Evolutionary conservation across 495 filamentous ascomycete species (phyloP).

Genomic region (Geopyxis carbonaria): DNA sequence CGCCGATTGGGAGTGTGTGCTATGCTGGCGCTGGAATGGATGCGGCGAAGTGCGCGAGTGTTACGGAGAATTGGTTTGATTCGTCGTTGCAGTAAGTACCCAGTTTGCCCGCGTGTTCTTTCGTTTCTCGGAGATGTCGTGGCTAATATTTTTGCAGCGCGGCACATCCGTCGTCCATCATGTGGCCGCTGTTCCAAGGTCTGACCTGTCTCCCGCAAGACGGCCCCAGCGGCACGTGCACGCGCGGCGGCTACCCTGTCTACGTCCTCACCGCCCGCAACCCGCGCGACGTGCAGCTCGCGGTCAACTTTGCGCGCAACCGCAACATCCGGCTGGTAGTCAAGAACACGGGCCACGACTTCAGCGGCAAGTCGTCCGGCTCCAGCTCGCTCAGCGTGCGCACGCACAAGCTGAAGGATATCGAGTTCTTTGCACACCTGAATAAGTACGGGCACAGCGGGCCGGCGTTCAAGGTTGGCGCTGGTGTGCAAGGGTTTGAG

Average conservation of each 20-base stretch:
- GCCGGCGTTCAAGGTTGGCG: slow-evolving; percentile 38
- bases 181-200: slow-evolving; percentile 32
- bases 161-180: slow-evolving; percentile 29
- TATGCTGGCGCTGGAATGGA: slow-evolving; percentile 34
- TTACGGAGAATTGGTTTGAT: slow-evolving; percentile 9
- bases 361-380: slow-evolving; percentile 36
- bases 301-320: slow-evolving; percentile 46
- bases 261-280: slow-evolving; percentile 44
- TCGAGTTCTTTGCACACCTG: slow-evolving; percentile 23
- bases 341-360: slow-evolving; percentile 60
- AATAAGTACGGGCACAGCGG: slow-evolving; percentile 28
- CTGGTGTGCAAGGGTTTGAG: slow-evolving; percentile 39
- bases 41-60: slow-evolving; percentile 26
- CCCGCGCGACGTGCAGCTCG: slow-evolving; percentile 38
- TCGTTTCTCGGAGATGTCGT: background rate
- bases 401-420: slow-evolving; percentile 42
- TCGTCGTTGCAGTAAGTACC: slow-evolving; percentile 12
- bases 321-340: slow-evolving; percentile 41
- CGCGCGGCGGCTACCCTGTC: slow-evolving; percentile 38
- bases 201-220: slow-evolving; percentile 27
- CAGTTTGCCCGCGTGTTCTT: background rate
- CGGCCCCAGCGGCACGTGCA: slow-evolving; percentile 28
- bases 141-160: slow-evolving; percentile 13
- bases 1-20: slow-evolving; percentile 36
- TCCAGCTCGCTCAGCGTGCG: slow-evolving; percentile 41